Evolutionary conservation across 2,329 filamentous ascomycete genomes (phyloP), one percentile per base, ranked within the genome.

Genomic region (Colletotrichum aenigma): DNA sequence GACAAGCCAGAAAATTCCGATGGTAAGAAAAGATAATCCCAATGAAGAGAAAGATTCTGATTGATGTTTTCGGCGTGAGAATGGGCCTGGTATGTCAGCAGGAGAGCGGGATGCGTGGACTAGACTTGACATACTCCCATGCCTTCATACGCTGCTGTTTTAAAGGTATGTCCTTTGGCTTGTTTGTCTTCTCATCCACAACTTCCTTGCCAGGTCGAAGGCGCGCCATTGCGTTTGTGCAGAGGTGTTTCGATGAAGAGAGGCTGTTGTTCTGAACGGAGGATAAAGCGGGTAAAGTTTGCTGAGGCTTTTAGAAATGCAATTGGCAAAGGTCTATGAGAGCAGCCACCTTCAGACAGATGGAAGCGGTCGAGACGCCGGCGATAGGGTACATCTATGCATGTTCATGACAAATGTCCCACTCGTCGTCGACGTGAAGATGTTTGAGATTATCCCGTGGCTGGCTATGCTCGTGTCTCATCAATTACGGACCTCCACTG

Each of bases 61-160:
- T 52, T 3, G 68, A 70, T 16, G 56, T 28, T n/a, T 36, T 70
- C 3, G 68, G 68, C 16, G 68, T 70, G 4, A 70, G 38, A 16
- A 70, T 34, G 1, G 68, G 38, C 21, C 68, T 70, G 9, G 15
- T 7, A 16, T 2, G 4, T 18, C 18, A 28, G 60, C 12, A 16
- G 36, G 2, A n/a, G 15, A 58, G 13, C 55, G 1, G 4, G 34
- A 7, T 10, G 12, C 9, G 8, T 30, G 24, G 16, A 4, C 26
- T 4, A 2, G 3, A 16, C 6, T 4, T 13, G 2, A 52, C 68
- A 16, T 36, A 70, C 58, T 64, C 38, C 68, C 68, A 70, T 15
- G 68, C 56, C 16, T 34, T 70, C 34, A 70, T 26, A 4, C 10
- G 68, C 12, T 70, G 68, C 15, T 70, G 68, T 6, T 70, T 65